Base-by-base conservation (phyloP, 441 rosid genomes). In the Gossypium trilobum region DNA sequence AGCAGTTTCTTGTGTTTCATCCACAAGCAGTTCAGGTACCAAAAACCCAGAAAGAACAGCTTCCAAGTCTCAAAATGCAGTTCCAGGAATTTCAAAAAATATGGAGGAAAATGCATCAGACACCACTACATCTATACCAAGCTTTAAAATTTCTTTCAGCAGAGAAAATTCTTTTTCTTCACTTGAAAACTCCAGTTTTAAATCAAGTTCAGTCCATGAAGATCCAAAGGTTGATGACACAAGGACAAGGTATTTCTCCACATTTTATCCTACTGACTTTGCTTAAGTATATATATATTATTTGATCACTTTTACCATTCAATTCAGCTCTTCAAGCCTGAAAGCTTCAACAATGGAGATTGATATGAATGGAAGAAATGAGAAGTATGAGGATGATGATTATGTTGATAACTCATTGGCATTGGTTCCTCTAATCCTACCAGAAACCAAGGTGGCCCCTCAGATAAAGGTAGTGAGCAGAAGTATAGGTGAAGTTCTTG, bases 401-500 rank as follows among this genome's bases (percentile, higher is more conserved):
- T 55, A 56, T 44, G 84, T 74, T 50, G 85, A 83, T 5, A 42
- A 82, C 77, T 70, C 88, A 19, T n/a, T 83, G 79, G 91, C 89
- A 59, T 13, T 86, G 57, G 82, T 83, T n/a, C 82, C 83, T 0
- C 77, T 82, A 33, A 71, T 16, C 42, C 19, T 69, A 68, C 75
- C 80, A 23, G 63, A 14, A 71, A 39, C 52, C 51, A 77, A 69
- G 29, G 66, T 65, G 44, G 17, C 3, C 36, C 67, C 68, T 54
- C 84, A 83, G 65, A 20, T 59, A 61, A 75, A 64, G 77, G 52
- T 76, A 7, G 68, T 25, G 6, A 73, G 68, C 51, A 66, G 70
- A 71, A 85, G 80, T 55, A 83, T 73, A 48, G 42, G 57, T 27
- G 87, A 88, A 74, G 92, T 79, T 78, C 87, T 86, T 61, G 90